A percentile compares a stretch with the other conserved stretches of the same genome.
phyloP scores from a whole-genome alignment of 1,284 basidiomycete species.

The Malassezia globosa region DNA sequence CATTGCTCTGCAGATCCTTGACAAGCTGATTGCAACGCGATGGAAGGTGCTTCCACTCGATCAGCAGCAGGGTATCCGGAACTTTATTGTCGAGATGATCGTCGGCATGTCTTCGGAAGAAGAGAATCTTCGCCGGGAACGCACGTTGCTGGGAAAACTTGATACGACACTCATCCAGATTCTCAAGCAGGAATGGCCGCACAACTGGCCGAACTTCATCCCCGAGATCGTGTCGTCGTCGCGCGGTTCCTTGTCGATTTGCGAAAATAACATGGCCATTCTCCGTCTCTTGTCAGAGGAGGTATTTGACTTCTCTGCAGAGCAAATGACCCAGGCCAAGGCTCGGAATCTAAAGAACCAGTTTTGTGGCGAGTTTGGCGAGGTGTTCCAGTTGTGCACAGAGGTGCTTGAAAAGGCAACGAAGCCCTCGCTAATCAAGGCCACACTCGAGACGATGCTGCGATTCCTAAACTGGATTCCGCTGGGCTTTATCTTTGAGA shows the following conservation, averaged over 20 bases:
- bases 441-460: conserved; percentile 86
- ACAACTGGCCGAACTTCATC: conserved; percentile 98
- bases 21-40: conserved; percentile 70
- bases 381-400: conserved; percentile 46
- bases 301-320: conserved; percentile 97
- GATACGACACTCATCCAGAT: conserved; percentile 95
- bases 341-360: conserved; percentile 88
- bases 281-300: conserved; percentile 94
- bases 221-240: conserved; percentile 94
- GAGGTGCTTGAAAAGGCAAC: conserved; percentile 97
- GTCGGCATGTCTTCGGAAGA: conserved; percentile 80
- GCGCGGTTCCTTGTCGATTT: conserved; percentile 85
- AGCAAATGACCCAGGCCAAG: conserved; percentile 97
- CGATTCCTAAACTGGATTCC: conserved; percentile 99
- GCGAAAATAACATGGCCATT: conserved; percentile 99
- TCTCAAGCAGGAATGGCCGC: conserved; percentile 98
- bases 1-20: conserved; percentile 44
- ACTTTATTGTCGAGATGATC: conserved; percentile 88
- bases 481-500: conserved; percentile 97
- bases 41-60: conserved; percentile 94
- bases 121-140: conserved; percentile 69
- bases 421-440: conserved; percentile 87
- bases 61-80: conserved; percentile 69
- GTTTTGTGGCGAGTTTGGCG: conserved; percentile 46
- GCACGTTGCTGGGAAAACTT: conserved; percentile 91